Evolutionary conservation across 164 flowering plant species (phyloP).

Genomic region (Aristolochia contorta): DNA sequence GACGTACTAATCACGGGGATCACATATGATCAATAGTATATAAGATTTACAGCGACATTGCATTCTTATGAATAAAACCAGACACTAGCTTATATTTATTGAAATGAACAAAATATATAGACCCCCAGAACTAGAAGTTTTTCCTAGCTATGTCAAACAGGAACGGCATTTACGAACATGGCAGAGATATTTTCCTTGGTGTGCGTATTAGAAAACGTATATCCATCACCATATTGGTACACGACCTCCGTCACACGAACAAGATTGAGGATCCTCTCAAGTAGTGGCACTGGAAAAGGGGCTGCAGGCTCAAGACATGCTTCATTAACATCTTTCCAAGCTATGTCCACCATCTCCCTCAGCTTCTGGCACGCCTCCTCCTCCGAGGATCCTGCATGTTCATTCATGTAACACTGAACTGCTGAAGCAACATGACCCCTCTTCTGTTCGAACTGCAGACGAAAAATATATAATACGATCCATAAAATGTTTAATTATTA

Average conservation of each 20-base stretch:
- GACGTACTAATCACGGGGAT: no score
- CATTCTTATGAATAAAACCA: no score
- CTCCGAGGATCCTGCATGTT: conserved; percentile 17
- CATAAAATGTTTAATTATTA: no score
- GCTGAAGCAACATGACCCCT: conserved; percentile 24
- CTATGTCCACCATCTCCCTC: neutral
- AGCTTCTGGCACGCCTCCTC: conserved; percentile 12
- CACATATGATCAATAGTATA: no score
- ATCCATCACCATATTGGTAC: conserved; percentile 7
- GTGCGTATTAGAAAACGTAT: neutral
- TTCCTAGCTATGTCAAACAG: no score
- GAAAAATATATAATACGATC: no score
- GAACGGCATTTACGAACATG: no score
- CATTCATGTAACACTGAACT: conserved; percentile 12
- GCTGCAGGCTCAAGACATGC: conserved; percentile 2
- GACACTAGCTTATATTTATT: no score
- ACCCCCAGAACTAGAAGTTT: no score
- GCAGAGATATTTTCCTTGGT: no score
- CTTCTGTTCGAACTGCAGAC: conserved; percentile 32
- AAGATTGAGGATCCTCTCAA: neutral
- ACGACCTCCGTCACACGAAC: neutral
- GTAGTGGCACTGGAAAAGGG: neutral
- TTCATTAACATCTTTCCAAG: conserved; percentile 16
- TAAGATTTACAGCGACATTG: no score
- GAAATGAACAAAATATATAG: no score